phyloP scores from a whole-genome alignment of 352 stramenopile genomes.

The Pythium folliculosum region DNA sequence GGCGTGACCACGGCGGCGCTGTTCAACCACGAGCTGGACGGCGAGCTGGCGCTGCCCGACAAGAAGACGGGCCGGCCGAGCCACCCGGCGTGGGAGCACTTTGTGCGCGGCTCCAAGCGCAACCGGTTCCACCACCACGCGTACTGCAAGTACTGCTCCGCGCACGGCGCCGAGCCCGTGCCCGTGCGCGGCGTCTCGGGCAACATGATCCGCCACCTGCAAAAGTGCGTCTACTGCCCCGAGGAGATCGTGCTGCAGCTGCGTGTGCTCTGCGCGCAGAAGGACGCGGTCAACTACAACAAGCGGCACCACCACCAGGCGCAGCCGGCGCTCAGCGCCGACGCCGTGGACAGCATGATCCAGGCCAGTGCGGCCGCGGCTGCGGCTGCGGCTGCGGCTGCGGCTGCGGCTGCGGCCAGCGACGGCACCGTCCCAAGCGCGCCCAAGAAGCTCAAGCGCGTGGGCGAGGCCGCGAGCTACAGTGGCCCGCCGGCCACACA shows the following conservation, averaged over 20 bases:
- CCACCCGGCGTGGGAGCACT: slow-evolving; percentile 80
- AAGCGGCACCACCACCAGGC: slow-evolving; percentile 55
- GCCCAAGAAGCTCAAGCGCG: slow-evolving; percentile 27
- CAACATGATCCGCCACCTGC: slow-evolving; percentile 85
- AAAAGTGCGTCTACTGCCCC: slow-evolving; percentile 79
- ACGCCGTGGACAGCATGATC: slow-evolving; percentile 35
- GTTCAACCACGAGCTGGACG: slow-evolving; percentile 21
- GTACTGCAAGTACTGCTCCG: slow-evolving; percentile 70
- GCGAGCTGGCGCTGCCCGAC: slow-evolving; percentile 31
- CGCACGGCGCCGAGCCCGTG: slow-evolving; percentile 49
- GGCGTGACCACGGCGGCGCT: slow-evolving; percentile 4
- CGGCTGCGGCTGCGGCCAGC: background rate
- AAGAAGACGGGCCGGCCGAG: slow-evolving; percentile 73
- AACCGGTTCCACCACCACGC: slow-evolving; percentile 85
- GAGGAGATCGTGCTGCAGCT: slow-evolving; percentile 67
- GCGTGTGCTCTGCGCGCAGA: slow-evolving; percentile 65
- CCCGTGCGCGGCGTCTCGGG: slow-evolving; percentile 68
- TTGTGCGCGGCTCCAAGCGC: slow-evolving; percentile 73
- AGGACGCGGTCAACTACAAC: slow-evolving; percentile 71
- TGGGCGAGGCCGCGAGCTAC: background rate
- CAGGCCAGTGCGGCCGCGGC: slow-evolving; percentile 12
- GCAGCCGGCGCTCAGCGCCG: slow-evolving; percentile 5
- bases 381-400: background rate
- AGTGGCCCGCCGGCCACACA: background rate
- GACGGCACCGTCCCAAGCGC: slow-evolving; percentile 1